Evolutionary conservation across 2,329 filamentous ascomycete genomes (phyloP), one percentile per base, ranked within the genome.

Genomic region (Hymenoscyphus salicellus): DNA sequence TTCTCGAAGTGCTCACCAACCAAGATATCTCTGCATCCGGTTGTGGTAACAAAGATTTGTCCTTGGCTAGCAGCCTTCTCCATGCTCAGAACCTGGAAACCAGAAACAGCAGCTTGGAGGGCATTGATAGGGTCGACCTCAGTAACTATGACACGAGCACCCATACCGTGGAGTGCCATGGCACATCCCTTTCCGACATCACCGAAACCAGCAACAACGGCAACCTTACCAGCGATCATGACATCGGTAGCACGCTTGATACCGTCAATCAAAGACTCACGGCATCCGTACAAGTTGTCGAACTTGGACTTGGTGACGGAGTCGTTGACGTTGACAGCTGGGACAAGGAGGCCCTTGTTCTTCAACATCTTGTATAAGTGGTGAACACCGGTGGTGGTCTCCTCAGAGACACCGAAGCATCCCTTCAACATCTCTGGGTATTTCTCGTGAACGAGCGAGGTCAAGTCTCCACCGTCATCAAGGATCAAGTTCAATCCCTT

Each of bases 241-340:
- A 98, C 95, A 85, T 99, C 94, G 81, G 95, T 99, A 75, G 95
- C 94, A 84, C 94, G 94, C 91, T 98, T 99, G 89, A 99, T 98
- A 80, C 95, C 95, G 81, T 99, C 95, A 77, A 99, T 89, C 75
- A 99, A 90, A 70, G 94, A 97, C 86, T 98, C 95, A 79, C 93
- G 90, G 92, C 95, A 98, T 78, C 95, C 94, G 88, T 98, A 99
- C 72, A 98, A 84, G 89, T 99, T 99, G 88, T 98, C 95, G 80
- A 99, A 99, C 88, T 99, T 99, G 83, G 93, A 97, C 90, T 98
- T 99, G 82, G 95, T 99, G 79, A 99, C 94, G 66, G 91, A 93
- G 89, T 99, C 94, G 85, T 99, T 98, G 86, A 99, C 94, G 82
- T 99, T 99, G 89, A 98, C 92, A 81, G 94, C 86, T 73, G 95